Percentiles rank a stretch among this genome's conserved stretches.
Evolutionary conservation across 768 basidiomycete species (phyloP).

Genomic region (Aureoboletus auriporus): DNA sequence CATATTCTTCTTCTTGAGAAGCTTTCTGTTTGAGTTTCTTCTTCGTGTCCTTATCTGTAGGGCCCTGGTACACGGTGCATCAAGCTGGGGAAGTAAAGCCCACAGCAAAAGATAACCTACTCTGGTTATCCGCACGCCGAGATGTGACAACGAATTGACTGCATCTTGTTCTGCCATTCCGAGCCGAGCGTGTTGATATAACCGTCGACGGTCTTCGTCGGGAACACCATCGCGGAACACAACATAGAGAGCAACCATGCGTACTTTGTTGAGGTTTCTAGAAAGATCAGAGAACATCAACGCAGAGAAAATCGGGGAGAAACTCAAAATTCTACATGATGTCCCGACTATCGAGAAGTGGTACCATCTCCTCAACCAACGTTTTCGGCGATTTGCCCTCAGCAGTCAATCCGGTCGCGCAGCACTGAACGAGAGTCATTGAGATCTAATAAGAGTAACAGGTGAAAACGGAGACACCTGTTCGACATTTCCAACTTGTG

Average conservation of each 20-base stretch:
- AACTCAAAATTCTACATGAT: constrained; percentile 57
- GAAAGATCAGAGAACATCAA: constrained; percentile 1
- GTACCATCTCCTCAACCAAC: constrained; percentile 98
- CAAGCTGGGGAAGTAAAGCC: neutral
- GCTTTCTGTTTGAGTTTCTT: constrained; percentile 79
- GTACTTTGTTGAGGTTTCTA: constrained; percentile 90
- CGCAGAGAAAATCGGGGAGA: neutral
- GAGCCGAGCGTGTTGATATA: constrained; percentile 93
- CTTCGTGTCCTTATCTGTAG: constrained; percentile 73
- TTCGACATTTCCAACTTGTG: constrained; percentile 82
- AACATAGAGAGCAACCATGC: constrained; percentile 93
- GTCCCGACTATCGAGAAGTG: constrained; percentile 81
- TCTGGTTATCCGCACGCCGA: constrained; percentile 82
- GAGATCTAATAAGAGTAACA: neutral
- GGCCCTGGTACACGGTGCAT: constrained; percentile 41
- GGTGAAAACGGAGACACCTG: constrained; percentile 48
- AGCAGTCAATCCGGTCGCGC: constrained; percentile 86
- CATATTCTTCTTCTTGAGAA: constrained; percentile 87
- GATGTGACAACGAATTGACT: constrained; percentile 75
- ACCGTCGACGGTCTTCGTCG: constrained; percentile 91
- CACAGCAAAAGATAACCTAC: constrained; percentile 39
- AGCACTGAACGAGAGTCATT: constrained; percentile 54
- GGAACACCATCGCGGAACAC: constrained; percentile 95
- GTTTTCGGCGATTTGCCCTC: constrained; percentile 95
- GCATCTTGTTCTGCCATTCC: constrained; percentile 89